Percentiles rank a stretch among this genome's conserved stretches.
Evolutionary conservation across 495 filamentous ascomycete genomes (phyloP).

Genomic region (Trichoderma orchidacearum): DNA sequence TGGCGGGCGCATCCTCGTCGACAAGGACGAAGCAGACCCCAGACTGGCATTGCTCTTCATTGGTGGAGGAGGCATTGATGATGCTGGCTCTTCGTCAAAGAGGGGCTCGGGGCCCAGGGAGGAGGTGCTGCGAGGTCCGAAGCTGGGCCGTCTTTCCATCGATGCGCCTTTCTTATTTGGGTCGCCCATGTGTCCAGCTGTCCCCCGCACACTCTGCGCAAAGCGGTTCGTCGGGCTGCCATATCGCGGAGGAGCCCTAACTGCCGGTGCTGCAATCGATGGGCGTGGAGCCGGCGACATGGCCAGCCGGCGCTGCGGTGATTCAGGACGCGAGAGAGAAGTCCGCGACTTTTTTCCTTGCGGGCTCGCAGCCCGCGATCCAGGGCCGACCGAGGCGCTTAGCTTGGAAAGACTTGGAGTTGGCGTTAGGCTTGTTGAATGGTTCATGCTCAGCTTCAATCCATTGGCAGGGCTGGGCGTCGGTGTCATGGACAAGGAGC

Average conservation of each 20-base stretch:
- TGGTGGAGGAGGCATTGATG: constrained; percentile 28
- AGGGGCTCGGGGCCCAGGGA: constrained; percentile 29
- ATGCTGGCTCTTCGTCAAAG: constrained; percentile 44
- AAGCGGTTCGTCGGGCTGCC: constrained; percentile 58
- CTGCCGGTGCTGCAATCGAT: constrained; percentile 35
- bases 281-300: constrained; percentile 43
- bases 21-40: constrained; percentile 32
- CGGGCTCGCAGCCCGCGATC: constrained; percentile 50
- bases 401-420: constrained; percentile 55
- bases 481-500: constrained; percentile 53
- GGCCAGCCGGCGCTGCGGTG: constrained; percentile 51
- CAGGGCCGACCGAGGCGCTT: constrained; percentile 74
- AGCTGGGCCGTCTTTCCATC: constrained; percentile 32
- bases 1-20: constrained; percentile 29
- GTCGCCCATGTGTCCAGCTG: constrained; percentile 26
- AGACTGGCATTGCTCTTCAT: constrained; percentile 36
- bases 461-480: constrained; percentile 40
- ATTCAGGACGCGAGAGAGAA: constrained; percentile 77
- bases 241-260: constrained; percentile 35
- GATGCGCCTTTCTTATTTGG: constrained; percentile 35
- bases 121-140: constrained; percentile 39
- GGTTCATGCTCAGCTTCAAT: constrained; percentile 36
- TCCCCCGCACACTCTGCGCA: constrained; percentile 45
- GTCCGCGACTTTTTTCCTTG: constrained; percentile 52
- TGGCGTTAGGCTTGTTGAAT: constrained; percentile 42